Base-by-base conservation (phyloP, 2,329 filamentous ascomycete species). In the Fusarium redolens region DNA sequence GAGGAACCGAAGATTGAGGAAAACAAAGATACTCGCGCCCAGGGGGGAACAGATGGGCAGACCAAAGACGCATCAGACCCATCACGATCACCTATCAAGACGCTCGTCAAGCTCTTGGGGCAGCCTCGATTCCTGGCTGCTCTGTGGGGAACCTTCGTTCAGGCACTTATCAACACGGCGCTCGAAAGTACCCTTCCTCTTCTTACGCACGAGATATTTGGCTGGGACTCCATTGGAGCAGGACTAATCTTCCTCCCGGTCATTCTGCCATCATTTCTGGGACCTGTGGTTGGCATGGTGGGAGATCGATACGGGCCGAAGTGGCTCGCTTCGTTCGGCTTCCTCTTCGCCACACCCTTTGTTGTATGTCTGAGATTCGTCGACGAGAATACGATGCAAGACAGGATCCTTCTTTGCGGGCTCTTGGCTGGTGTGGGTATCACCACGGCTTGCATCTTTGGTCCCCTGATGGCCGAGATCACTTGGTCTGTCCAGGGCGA, bases 401-500 rank as follows among this genome's bases (percentile, higher is more conserved):
- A 81, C 62, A 81, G 80, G 58, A 59, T 80, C 18, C 70, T 81
- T 69, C 71, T 82, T 3, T 82, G 80, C 41, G 79, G 77, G 14
- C 75, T 82, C 28, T 73, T 82, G 2, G 62, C 71, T 5, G 80
- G 79, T 12, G 50, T 82, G 11, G 81, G 81, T 3, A 61, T 81
- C 13, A 76, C 78, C 4, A 68, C 78, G 51, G 67, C 77, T 13
- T 79, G 78, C n/a, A 77, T 81, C n/a, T 77, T 82, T 25, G 78
- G 78, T 4, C 79, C 80, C 6, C 48, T 82, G 58, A 82, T 81
- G 77, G 81, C 80, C 4, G 81, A 82, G 69, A 81, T 82, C 43
- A 80, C 78, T 40, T 82, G 79, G 78, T 70, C 79, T 7, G 72
- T 80, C 13, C 69, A 79, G 52, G 66, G 57, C 15, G 69, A 74